phyloP scores from a whole-genome alignment of 23 red algal species.

The Chondrus crispus region DNA sequence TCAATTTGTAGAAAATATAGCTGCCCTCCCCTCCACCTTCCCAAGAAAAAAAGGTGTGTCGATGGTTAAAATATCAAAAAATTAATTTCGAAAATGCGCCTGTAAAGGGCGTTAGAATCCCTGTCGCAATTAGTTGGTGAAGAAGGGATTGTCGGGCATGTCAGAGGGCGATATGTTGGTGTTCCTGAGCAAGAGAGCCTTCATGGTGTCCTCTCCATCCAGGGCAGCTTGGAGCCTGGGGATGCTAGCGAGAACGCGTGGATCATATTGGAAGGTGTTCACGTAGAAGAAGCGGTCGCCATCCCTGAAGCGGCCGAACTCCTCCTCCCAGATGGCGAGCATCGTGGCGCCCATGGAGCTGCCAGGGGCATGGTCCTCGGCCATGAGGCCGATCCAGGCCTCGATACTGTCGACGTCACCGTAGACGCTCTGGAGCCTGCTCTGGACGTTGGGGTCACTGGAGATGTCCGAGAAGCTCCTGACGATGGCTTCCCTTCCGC shows the following conservation, averaged over 20 bases:
- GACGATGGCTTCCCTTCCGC: neutral
- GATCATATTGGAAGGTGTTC: neutral
- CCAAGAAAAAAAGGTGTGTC: too few relatives aligned
- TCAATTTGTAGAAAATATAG: too few relatives aligned
- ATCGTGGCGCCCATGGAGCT: constrained; percentile 18
- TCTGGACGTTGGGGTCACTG: neutral
- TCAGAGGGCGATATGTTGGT: neutral
- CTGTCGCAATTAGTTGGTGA: too few relatives aligned
- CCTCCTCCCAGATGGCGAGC: neutral
- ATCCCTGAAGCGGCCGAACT: constrained; percentile 35
- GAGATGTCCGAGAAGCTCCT: constrained; percentile 1
- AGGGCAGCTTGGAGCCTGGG: neutral
- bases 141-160: neutral
- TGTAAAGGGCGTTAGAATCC: too few relatives aligned
- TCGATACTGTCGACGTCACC: constrained; percentile 17
- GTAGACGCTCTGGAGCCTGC: constrained; percentile 6
- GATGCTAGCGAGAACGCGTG: neutral
- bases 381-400: constrained; percentile 49
- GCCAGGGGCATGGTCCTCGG: constrained; percentile 25
- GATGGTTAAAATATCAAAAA: too few relatives aligned
- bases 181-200: neutral
- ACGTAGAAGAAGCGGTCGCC: constrained; percentile 74
- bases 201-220: neutral
- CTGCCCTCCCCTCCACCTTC: too few relatives aligned
- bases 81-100: too few relatives aligned